phyloP scores from a whole-genome alignment of 116 monocot species.

The Trichopus zeylanicus region DNA sequence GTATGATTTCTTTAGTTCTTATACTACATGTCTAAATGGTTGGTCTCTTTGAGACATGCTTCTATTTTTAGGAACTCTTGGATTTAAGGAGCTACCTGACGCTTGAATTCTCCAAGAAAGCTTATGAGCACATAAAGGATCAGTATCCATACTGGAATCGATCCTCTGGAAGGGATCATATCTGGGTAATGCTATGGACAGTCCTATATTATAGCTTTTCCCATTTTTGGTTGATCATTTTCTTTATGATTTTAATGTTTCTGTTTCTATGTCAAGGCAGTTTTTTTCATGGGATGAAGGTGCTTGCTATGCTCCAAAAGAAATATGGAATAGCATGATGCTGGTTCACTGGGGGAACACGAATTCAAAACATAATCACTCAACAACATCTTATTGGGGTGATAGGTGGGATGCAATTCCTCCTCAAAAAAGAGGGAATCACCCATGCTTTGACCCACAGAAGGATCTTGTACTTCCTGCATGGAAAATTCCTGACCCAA shows the following conservation, averaged over 20 bases:
- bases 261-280: too few species aligned
- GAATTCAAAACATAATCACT: too few species aligned
- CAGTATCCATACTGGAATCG: too few species aligned
- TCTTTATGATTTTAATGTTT: too few species aligned
- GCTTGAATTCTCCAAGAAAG: conserved; percentile 70
- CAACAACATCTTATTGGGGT: conserved; percentile 65
- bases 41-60: conserved; percentile 78
- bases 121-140: conserved; percentile 77
- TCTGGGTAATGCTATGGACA: too few species aligned
- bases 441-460: conserved; percentile 88
- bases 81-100: conserved; percentile 58
- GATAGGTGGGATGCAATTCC: conserved; percentile 83
- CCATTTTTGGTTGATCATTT: too few species aligned
- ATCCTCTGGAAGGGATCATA: too few species aligned
- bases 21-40: too few species aligned
- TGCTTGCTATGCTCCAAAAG: conserved; percentile 94
- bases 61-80: conserved; percentile 38
- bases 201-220: conserved; percentile 69
- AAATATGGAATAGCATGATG: conserved; percentile 96
- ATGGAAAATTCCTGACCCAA: conserved; percentile 77
- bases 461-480: conserved; percentile 96
- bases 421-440: conserved; percentile 53
- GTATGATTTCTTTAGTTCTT: conserved; percentile 86
- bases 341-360: too few species aligned
- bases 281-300: too few species aligned